A percentile compares a stretch with the other conserved stretches of the same genome.
phyloP scores from a whole-genome alignment of 225 moss, liverwort and hornwort genomes.

The Polytrichum formosum region DNA sequence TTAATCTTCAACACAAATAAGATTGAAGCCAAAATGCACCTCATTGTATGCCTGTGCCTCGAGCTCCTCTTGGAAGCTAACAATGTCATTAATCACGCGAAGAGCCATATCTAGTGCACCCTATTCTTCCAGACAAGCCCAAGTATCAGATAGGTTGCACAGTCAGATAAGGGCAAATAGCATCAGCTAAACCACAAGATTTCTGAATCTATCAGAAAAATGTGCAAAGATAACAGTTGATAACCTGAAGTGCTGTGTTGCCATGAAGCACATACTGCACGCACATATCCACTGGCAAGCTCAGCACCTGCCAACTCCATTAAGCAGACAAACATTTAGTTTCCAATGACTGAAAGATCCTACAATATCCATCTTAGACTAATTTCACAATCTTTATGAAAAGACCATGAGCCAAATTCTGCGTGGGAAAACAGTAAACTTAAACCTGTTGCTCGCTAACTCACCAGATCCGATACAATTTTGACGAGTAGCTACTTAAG shows the following conservation, averaged over 20 bases:
- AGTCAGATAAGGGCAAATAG: no score
- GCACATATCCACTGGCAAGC: constrained; percentile 61
- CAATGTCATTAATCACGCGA: constrained; percentile 48
- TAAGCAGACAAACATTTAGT: not conserved
- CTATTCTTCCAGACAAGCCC: constrained; percentile 13
- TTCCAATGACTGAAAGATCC: not conserved
- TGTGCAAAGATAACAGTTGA: no score
- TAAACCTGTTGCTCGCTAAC: no score
- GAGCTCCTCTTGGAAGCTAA: constrained; percentile 62
- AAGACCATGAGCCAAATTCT: no score
- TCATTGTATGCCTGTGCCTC: constrained; percentile 64
- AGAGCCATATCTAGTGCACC: constrained; percentile 60
- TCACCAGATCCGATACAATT: no score
- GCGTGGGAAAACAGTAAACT: no score
- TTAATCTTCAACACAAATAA: no score
- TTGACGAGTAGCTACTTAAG: no score
- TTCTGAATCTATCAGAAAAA: not conserved
- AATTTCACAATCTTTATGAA: no score
- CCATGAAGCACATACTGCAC: constrained; percentile 63
- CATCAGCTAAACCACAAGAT: no score
- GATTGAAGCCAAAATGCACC: constrained; percentile 16
- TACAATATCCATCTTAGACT: no score
- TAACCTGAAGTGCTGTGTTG: constrained; percentile 52
- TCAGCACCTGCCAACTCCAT: constrained; percentile 41
- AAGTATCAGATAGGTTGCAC: not conserved